Percentiles rank a stretch among this genome's conserved stretches.
Conservation (phyloP, 2,329 filamentous ascomycete genomes). For the Dissoconium aciculare region DNA sequence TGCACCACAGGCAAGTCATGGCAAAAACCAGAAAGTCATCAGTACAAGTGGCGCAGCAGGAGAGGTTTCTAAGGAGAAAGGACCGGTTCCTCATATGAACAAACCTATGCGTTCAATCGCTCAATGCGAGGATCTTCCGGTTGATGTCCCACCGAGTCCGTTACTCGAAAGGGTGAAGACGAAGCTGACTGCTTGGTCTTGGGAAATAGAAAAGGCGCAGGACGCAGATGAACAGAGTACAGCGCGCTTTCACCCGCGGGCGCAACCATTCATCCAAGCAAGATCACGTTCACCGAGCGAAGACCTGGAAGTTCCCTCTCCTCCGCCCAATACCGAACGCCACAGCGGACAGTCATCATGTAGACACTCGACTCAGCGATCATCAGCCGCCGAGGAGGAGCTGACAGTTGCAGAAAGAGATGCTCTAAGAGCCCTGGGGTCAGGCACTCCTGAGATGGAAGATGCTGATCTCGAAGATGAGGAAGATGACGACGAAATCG, state of each 20-base stretch:
- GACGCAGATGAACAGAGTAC: constrained; percentile 6
- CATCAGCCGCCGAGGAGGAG: constrained; percentile 6
- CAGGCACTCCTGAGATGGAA: no score
- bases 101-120: no score
- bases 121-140: no score
- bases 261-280: constrained; percentile 3
- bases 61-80: no score
- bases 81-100: no score
- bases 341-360: constrained; percentile 11
- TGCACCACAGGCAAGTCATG: no score
- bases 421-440: no score
- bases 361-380: constrained; percentile 10
- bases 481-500: constrained; percentile 4
- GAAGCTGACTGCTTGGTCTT: constrained; percentile 17
- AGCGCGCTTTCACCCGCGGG: constrained; percentile 4
- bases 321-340: constrained; percentile 16
- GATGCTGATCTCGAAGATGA: constrained; percentile 6
- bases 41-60: no score
- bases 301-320: constrained; percentile 9
- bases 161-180: constrained; percentile 13
- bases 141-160: no score
- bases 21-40: no score
- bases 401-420: no score
- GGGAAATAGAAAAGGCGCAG: constrained; percentile 9
- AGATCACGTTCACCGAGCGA: constrained; percentile 5